Evolutionary conservation across 2,329 filamentous ascomycete genomes (phyloP).

Genomic region (Claviceps sp.): DNA sequence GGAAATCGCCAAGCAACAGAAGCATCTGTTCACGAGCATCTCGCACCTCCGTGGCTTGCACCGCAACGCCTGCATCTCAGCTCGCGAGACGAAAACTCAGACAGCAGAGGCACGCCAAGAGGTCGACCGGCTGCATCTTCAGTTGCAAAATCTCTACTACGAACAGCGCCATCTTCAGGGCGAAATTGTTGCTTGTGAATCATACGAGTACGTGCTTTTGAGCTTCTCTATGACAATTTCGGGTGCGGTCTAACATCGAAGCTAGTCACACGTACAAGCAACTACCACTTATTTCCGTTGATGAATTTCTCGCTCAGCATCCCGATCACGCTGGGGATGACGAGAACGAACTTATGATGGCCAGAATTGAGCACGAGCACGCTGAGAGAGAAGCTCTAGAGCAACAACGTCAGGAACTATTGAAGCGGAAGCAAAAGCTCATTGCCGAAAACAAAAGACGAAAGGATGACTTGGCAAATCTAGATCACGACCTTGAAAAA

Average conservation of each 20-base stretch:
- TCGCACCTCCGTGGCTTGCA: conserved; percentile 73
- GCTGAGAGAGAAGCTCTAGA: conserved; percentile 74
- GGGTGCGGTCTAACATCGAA: not conserved
- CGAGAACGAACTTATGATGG: conserved; percentile 75
- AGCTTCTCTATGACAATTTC: not conserved
- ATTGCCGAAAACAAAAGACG: conserved; percentile 72
- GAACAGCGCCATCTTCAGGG: conserved; percentile 83
- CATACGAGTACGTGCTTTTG: conserved; percentile 59
- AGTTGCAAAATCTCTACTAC: conserved; percentile 92
- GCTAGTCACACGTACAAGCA: conserved; percentile 76
- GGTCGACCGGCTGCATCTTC: conserved; percentile 80
- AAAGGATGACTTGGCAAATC: conserved; percentile 80
- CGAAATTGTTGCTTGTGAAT: conserved; percentile 82
- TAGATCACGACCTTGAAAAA: conserved; percentile 86
- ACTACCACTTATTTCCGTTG: conserved; percentile 69
- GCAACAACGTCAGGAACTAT: conserved; percentile 63
- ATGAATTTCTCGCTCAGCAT: conserved; percentile 65
- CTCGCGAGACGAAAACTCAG: conserved; percentile 71
- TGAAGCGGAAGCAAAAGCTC: conserved; percentile 52
- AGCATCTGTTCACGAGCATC: conserved; percentile 64
- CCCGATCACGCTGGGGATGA: conserved; percentile 61
- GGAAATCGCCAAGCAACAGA: conserved; percentile 62
- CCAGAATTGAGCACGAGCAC: conserved; percentile 83
- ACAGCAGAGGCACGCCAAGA: conserved; percentile 83
- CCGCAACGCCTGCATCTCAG: conserved; percentile 64